Evolutionary conservation across 805 yeast genomes (phyloP), one percentile per base, ranked within the genome.

Genomic region (Yamadazyma tumulicola): DNA sequence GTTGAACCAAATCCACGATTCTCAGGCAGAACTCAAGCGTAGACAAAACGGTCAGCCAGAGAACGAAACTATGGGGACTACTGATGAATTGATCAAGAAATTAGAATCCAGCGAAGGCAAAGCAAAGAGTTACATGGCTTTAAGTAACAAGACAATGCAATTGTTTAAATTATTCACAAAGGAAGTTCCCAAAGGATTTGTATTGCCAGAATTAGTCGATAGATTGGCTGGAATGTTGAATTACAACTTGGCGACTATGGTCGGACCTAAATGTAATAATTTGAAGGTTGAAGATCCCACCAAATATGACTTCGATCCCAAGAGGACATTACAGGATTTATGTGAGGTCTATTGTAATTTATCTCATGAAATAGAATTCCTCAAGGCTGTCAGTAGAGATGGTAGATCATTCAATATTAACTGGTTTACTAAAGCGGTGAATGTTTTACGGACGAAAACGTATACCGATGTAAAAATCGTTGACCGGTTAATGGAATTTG

Each of bases 161-260:
- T 64, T 93, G 43, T 82, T 93, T 51, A 80, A 77, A 45, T 61
- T 88, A 31, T 93, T 89, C 54, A 87, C 97, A 0, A 69, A 76
- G 39, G 91, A 91, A 43, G 85, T 86, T 7, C 96, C 97, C 6
- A 69, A 67, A 33, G 91, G 95, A 0, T 93, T 93, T 61, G 77
- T 79, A 4, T 82, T 86, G 27, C 78, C 85, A 2, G 98, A 93
- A 59, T 80, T 93, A 50, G 96, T 91, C 26, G 96, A 88, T 49
- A 74, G 98, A 58, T 67, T 93, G 43, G 95, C 98, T 0, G 88
- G 95, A 29, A 93, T 93, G 99, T 68, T 93, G 55, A 84, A 93
- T 62, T 91, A 89, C 61, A 93, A 93, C 55, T 66, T 93, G 42
- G 84, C 79, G 32, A 87, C 91, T n/a, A 68, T 93, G 59, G 97